A percentile compares a stretch with the other conserved stretches of the same genome.
Evolutionary conservation across 495 filamentous ascomycete species (phyloP).

Genomic region (Recurvomyces mirabilis): DNA sequence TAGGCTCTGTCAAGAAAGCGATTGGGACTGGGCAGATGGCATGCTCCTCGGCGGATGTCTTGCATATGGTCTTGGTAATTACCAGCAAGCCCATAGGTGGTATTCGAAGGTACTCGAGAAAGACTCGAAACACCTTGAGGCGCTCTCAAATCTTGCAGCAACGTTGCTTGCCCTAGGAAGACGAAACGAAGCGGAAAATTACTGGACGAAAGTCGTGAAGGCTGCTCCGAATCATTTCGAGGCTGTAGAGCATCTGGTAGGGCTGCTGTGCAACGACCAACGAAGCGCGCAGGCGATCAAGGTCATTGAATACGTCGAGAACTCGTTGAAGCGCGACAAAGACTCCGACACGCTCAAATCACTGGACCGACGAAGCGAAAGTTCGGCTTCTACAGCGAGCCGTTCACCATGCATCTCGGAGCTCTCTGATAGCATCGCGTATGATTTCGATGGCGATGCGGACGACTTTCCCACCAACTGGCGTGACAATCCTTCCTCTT

Average conservation of each 20-base stretch:
- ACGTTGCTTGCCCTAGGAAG: constrained; percentile 74
- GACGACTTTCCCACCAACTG: constrained; percentile 22
- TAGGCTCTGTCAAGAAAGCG: constrained; percentile 71
- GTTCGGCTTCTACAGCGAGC: constrained; percentile 39
- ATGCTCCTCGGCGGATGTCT: constrained; percentile 89
- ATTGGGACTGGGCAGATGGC: constrained; percentile 90
- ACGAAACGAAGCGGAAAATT: constrained; percentile 69
- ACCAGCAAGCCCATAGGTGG: constrained; percentile 77
- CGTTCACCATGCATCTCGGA: constrained; percentile 39
- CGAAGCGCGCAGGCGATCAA: constrained; percentile 77
- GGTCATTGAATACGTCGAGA: constrained; percentile 83
- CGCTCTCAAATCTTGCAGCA: constrained; percentile 85
- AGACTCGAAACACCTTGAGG: constrained; percentile 85
- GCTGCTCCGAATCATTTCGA: constrained; percentile 85
- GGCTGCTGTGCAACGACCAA: constrained; percentile 70
- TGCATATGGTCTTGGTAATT: constrained; percentile 83
- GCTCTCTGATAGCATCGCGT: constrained; percentile 43
- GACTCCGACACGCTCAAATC: constrained; percentile 39
- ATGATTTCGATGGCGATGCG: constrained; percentile 48
- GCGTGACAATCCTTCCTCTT: constrained; percentile 24
- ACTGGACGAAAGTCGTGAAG: constrained; percentile 78
- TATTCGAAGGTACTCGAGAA: constrained; percentile 75
- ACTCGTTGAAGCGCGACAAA: constrained; percentile 48
- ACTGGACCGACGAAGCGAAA: constrained; percentile 45
- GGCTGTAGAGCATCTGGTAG: constrained; percentile 90